A percentile compares a stretch with the other conserved stretches of the same genome.
Conservation (phyloP, 352 stramenopile species). For the Globisporangium mamillatum region DNA sequence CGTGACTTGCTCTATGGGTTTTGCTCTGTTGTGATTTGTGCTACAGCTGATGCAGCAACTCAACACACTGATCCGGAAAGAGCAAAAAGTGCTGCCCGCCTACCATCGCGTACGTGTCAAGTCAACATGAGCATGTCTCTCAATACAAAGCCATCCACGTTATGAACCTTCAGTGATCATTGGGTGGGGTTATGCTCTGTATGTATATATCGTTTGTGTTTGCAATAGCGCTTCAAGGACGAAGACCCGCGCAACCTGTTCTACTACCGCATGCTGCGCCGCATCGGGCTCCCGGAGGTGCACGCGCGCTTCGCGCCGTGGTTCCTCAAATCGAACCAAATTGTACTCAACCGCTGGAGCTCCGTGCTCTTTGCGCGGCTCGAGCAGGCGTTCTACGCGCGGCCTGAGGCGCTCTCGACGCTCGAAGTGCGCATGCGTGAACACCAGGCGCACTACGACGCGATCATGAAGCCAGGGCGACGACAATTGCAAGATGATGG, state of each 20-base stretch:
- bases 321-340: conserved; percentile 77
- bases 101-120: conserved; percentile 46
- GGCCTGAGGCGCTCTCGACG: conserved; percentile 48
- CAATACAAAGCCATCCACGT: not conserved
- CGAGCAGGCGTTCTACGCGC: conserved; percentile 59
- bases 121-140: not conserved
- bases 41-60: conserved; percentile 69
- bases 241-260: conserved; percentile 69
- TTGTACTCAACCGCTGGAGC: conserved; percentile 68
- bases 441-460: conserved; percentile 44
- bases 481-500: not conserved
- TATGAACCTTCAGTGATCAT: not conserved
- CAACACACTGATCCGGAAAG: conserved; percentile 57
- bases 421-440: conserved; percentile 61
- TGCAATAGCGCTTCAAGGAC: conserved; percentile 46
- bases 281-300: conserved; percentile 60
- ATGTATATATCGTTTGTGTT: not conserved
- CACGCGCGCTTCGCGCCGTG: conserved; percentile 74
- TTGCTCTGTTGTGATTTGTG: not conserved
- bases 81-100: conserved; percentile 40
- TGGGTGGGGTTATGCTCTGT: not conserved
- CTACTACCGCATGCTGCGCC: conserved; percentile 77
- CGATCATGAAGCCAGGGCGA: conserved; percentile 31
- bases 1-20: not conserved
- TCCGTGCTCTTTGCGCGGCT: conserved; percentile 62